Percentiles rank a stretch among this genome's conserved stretches.
These are phyloP conservation scores for Aspergillus pseudotamarii DNA, from an alignment of 2,329 filamentous ascomycete species.

Conservation along the genomic window DNA sequence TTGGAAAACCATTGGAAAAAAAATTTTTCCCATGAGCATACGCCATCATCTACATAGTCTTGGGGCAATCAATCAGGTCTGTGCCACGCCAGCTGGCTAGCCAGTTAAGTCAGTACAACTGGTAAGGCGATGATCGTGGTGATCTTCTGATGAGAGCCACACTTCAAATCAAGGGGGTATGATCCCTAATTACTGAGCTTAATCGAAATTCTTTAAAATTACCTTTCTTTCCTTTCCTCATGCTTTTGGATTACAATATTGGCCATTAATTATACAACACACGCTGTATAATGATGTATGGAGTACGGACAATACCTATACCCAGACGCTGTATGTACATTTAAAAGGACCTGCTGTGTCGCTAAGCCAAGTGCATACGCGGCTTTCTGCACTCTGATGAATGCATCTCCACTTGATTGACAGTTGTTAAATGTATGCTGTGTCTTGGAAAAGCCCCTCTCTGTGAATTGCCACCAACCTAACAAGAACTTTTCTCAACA, in stretches of 20 bases:
- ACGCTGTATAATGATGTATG: background rate
- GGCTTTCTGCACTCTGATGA: slow-evolving; percentile 14
- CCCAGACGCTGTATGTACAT: slow-evolving; percentile 3
- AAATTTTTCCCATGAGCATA: background rate
- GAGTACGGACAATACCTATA: background rate
- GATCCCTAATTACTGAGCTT: background rate
- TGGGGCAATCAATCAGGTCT: background rate
- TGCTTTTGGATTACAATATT: background rate
- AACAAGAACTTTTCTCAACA: background rate
- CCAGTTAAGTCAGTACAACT: background rate
- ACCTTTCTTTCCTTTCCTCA: background rate
- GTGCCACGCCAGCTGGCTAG: slow-evolving; percentile 1
- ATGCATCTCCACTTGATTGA: slow-evolving; percentile 14
- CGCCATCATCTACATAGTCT: slow-evolving; percentile 8
- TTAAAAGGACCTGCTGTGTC: slow-evolving; percentile 3
- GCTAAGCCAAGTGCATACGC: slow-evolving; percentile 5
- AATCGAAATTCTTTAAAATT: background rate
- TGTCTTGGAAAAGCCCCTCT: background rate
- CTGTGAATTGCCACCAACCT: slow-evolving; percentile 5
- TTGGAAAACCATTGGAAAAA: background rate
- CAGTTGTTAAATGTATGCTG: slow-evolving; percentile 9
- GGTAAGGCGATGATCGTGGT: slow-evolving; percentile 16
- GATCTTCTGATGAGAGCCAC: slow-evolving; percentile 16
- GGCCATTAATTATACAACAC: background rate
- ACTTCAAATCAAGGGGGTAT: slow-evolving; percentile 3